phyloP scores from a whole-genome alignment of 2,329 filamentous ascomycete species.

The Zymoseptoria passerinii region DNA sequence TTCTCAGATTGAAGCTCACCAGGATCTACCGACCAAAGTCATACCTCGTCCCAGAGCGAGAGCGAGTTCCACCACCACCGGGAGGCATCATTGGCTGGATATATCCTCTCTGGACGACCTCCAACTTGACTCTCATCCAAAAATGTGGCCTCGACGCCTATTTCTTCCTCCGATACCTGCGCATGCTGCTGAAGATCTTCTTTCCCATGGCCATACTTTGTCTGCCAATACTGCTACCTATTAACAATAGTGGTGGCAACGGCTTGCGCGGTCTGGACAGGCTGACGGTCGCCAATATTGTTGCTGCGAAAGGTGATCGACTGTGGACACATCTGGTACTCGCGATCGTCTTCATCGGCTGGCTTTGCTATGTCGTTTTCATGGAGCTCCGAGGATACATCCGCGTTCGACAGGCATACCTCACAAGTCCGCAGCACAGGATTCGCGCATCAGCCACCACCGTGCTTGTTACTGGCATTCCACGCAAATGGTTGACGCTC shows the following conservation, averaged over 20 bases:
- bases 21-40: constrained; percentile 86
- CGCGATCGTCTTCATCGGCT: constrained; percentile 67
- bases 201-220: constrained; percentile 70
- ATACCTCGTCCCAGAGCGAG: constrained; percentile 75
- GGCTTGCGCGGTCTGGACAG: constrained; percentile 62
- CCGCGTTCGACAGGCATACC: constrained; percentile 84
- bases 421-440: constrained; percentile 91
- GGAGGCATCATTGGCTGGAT: constrained; percentile 48
- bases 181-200: constrained; percentile 84
- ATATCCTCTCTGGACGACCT: constrained; percentile 55
- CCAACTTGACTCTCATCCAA: constrained; percentile 76
- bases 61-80: constrained; percentile 70
- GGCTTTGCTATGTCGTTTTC: constrained; percentile 83
- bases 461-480: constrained; percentile 84
- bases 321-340: constrained; percentile 81
- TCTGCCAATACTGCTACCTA: constrained; percentile 73
- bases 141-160: constrained; percentile 96
- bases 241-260: constrained; percentile 66
- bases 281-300: constrained; percentile 82
- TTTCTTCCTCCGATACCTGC: constrained; percentile 88
- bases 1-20: constrained; percentile 68
- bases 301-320: constrained; percentile 50
- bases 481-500: constrained; percentile 78
- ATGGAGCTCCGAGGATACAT: constrained; percentile 80
- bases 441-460: constrained; percentile 90